A percentile compares a stretch with the other conserved stretches of the same genome.
Evolutionary conservation across 2,329 filamentous ascomycete species (phyloP).

Genomic region (Colletotrichum tabaci): DNA sequence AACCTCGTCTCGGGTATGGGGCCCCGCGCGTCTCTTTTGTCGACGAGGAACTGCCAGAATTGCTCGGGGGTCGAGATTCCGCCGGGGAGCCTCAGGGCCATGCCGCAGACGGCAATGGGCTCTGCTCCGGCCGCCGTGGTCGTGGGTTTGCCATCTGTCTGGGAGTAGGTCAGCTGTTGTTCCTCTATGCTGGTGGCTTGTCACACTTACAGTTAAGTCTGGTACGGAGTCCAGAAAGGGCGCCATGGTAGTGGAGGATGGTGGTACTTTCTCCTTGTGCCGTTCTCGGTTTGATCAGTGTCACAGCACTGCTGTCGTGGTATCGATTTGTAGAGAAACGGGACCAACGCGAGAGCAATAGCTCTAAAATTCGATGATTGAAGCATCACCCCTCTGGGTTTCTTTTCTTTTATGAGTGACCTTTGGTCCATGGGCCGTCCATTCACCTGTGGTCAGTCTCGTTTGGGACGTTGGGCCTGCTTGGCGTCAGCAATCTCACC

Average conservation of each 20-base stretch:
- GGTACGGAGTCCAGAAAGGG: constrained; percentile 11
- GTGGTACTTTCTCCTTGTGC: background rate
- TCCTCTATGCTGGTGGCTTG: no score
- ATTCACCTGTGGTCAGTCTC: background rate
- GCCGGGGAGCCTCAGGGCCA: constrained; percentile 51
- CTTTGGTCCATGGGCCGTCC: no score
- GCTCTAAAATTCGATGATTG: background rate
- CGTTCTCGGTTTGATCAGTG: background rate
- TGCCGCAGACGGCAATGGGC: constrained; percentile 51
- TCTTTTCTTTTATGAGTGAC: background rate
- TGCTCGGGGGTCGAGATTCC: constrained; percentile 44
- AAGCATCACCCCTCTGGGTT: background rate
- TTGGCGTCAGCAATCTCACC: constrained; percentile 3
- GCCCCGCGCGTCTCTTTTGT: constrained; percentile 44
- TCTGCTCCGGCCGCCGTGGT: background rate
- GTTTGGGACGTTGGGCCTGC: background rate
- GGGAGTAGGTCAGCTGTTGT: no score
- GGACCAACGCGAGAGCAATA: background rate
- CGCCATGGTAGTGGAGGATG: background rate
- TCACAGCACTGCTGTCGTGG: no score
- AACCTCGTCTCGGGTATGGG: constrained; percentile 45
- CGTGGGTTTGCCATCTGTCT: background rate
- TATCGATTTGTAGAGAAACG: no score
- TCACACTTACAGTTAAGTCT: background rate
- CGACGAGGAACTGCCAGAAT: constrained; percentile 49